A percentile compares a stretch with the other conserved stretches of the same genome.
phyloP scores from a whole-genome alignment of 768 basidiomycete genomes.

The Podaxis sp. region DNA sequence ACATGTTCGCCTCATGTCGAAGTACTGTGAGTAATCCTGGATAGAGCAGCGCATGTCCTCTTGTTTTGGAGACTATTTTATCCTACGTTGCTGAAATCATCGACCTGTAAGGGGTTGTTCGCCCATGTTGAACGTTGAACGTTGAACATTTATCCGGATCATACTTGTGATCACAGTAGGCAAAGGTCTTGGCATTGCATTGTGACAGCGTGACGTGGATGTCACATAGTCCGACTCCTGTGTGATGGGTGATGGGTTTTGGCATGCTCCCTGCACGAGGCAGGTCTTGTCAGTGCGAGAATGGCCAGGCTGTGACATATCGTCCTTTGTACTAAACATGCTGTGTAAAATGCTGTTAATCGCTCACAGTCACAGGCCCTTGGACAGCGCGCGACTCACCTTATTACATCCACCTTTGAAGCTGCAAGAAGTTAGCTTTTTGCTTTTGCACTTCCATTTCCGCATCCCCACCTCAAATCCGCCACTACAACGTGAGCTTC shows the following conservation, averaged over 20 bases:
- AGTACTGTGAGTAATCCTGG: background rate
- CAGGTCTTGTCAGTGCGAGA: background rate
- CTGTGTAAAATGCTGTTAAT: background rate
- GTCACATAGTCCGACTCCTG: background rate
- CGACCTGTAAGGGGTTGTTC: background rate
- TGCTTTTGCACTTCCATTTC: background rate
- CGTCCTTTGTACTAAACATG: background rate
- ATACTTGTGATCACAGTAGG: background rate
- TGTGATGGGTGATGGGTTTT: background rate
- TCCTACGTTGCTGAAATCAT: background rate
- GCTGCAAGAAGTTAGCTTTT: background rate
- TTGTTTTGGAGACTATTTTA: background rate
- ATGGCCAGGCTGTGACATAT: background rate
- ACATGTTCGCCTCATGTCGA: background rate
- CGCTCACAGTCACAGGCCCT: background rate
- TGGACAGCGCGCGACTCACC: background rate
- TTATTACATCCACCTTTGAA: background rate
- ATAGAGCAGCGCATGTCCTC: background rate
- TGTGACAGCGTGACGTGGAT: background rate
- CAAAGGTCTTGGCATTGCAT: background rate
- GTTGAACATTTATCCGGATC: background rate
- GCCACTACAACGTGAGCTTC: background rate
- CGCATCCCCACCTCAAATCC: background rate
- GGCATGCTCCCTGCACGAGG: conserved; percentile 12
- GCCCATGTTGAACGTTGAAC: background rate